Base-by-base conservation (phyloP, 352 stramenopile genomes). In the Pythium coloratum region DNA sequence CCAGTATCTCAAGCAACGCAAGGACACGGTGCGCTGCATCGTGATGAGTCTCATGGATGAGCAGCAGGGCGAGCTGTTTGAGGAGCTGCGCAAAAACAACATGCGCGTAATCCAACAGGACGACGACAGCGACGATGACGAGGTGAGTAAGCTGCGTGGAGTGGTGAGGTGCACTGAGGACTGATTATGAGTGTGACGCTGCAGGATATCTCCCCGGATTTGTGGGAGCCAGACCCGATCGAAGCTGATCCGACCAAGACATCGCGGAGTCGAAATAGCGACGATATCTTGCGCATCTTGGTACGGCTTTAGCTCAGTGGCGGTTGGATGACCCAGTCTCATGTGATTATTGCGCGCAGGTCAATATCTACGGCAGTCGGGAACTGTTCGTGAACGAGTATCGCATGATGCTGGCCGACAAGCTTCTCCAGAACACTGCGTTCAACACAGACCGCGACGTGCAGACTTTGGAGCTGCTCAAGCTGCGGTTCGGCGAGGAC, bases 351-450 rank as follows among this genome's bases (percentile, higher is more conserved):
- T 59, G 9, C 2, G 2, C 10, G 46, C 64, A 91, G 83, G 83
- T 91, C 14, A 98, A 97, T 50, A 99, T 99, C 65, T 99, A 99
- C 75, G 97, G 97, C 46, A 99, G 92, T 69, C 98, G 98, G 54
- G 96, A 99, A 68, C 72, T 99, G 16, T 99, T 99, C 78, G 96
- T 99, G n/a, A 98, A 98, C 77, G 97, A 99, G 77, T 99, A 99
- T 72, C 81, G 97, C 20, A 84, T 98, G 66, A 98, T 99, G 93
- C 78, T 99, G 30, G 96, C 96, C 0, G 96, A 99, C 71, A 99
- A 99, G 66, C 76, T 99, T 20, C 80, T 99, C 14, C 78, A 89
- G 12, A 98, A 97, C 72, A 74, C 96, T 7, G 84, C 97, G 44
- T 99, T 96, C 70, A 82, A 98, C 69, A 99, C 96, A 0, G 96